Evolutionary conservation across 176 grass and related monocot species (phyloP).

Genomic region (Oryza glaberrima): DNA sequence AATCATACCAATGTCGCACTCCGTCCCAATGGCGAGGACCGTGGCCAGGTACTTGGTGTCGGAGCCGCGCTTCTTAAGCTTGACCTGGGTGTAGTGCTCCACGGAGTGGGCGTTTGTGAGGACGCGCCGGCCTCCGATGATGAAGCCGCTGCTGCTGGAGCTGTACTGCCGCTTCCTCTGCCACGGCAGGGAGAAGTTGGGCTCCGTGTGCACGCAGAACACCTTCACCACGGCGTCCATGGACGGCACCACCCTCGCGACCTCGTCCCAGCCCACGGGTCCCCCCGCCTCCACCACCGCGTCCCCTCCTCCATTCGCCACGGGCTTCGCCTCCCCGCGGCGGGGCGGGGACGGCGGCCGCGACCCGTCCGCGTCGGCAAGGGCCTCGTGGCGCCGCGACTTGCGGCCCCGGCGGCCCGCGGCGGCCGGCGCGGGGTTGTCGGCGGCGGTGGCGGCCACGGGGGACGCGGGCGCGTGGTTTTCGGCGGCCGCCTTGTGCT

Average conservation of each 20-base stretch:
- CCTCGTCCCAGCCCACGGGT: conserved; percentile 68
- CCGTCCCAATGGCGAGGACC: conserved; percentile 88
- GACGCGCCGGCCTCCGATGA: conserved; percentile 76
- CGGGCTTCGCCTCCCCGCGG: conserved; percentile 34
- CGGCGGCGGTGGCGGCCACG: background rate
- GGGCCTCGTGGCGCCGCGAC: conserved; percentile 44
- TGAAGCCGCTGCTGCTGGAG: conserved; percentile 91
- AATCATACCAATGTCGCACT: conserved; percentile 82
- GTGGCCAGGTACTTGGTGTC: conserved; percentile 96
- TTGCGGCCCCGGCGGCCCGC: conserved; percentile 47
- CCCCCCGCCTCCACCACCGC: conserved; percentile 18
- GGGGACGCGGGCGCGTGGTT: conserved; percentile 31
- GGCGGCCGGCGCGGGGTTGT: conserved; percentile 13
- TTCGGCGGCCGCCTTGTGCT: conserved; percentile 44
- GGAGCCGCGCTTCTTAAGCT: conserved; percentile 94
- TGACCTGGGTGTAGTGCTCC: conserved; percentile 92
- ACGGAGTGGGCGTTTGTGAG: conserved; percentile 95
- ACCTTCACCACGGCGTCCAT: conserved; percentile 99
- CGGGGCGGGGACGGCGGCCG: conserved; percentile 33
- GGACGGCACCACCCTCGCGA: conserved; percentile 68
- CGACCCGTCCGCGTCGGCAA: conserved; percentile 33
- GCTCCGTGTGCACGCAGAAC: conserved; percentile 96
- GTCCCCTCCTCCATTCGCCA: conserved; percentile 42
- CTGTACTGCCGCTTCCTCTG: conserved; percentile 93
- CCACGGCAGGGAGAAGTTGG: conserved; percentile 94